Evolutionary conservation across 257 asterid species (phyloP).

Genomic region (Lantana camara): DNA sequence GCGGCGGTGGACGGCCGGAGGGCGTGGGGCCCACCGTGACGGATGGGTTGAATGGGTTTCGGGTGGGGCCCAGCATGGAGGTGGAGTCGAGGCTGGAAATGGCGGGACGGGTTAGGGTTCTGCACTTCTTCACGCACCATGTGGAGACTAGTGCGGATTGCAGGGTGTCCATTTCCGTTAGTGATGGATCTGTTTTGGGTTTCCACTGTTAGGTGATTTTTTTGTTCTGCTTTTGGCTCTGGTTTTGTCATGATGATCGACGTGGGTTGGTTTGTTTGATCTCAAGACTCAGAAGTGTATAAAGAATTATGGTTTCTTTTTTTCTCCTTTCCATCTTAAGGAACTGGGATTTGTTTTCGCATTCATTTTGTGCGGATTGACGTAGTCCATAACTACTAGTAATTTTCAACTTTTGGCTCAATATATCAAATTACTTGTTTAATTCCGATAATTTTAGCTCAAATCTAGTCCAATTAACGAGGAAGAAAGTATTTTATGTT

Average conservation of each 20-base stretch:
- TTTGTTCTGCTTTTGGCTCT: not conserved
- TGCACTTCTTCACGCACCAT: constrained; percentile 71
- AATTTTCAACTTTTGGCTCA: too few relatives aligned
- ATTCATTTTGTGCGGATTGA: not conserved
- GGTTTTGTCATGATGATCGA: not conserved
- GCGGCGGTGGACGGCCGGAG: constrained; percentile 32
- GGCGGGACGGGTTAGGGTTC: constrained; percentile 79
- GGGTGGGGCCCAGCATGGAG: constrained; percentile 75
- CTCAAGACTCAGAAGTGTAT: not conserved
- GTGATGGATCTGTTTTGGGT: constrained; percentile 82
- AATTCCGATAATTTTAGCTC: too few relatives aligned
- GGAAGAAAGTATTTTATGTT: too few relatives aligned
- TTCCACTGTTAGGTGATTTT: constrained; percentile 59
- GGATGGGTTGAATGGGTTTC: constrained; percentile 57
- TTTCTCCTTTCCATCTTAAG: not conserved
- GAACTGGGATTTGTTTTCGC: not conserved
- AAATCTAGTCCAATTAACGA: too few relatives aligned
- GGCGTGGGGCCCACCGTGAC: constrained; percentile 49
- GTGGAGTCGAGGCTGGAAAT: constrained; percentile 71
- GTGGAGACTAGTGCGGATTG: constrained; percentile 69
- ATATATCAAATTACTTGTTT: too few relatives aligned
- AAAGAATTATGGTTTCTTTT: not conserved
- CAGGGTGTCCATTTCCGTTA: constrained; percentile 55
- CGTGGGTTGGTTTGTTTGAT: not conserved
- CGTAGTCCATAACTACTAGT: too few relatives aligned